Conservation (phyloP, 371 early-diverging fungal species). For the Smittium culicis region DNA sequence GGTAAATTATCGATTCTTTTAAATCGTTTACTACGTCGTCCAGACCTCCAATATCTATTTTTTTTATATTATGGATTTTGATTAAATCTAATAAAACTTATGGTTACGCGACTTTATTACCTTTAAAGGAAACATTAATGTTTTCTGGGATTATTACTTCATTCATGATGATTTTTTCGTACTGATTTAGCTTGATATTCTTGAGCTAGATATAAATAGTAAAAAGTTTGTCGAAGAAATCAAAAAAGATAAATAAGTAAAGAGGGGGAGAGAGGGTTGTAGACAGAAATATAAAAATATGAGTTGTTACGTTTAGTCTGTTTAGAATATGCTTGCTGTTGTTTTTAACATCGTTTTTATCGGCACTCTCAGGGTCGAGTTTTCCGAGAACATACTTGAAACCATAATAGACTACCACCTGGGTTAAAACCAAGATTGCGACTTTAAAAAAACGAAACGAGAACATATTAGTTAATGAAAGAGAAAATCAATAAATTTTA, state of each 20-base stretch:
- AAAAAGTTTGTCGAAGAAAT: background rate
- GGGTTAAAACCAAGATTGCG: conserved; percentile 25
- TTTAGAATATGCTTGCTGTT: conserved; percentile 22
- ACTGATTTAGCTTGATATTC: conserved; percentile 67
- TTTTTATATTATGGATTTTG: background rate
- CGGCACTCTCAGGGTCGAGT: conserved; percentile 13
- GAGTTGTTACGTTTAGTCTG: conserved; percentile 16
- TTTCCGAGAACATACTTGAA: conserved; percentile 25
- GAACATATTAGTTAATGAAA: background rate
- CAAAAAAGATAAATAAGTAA: background rate
- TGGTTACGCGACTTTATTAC: background rate
- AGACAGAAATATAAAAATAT: background rate
- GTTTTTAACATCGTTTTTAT: conserved; percentile 24
- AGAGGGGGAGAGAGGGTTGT: background rate
- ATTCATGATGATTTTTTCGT: conserved; percentile 84
- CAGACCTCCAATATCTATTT: conserved; percentile 77
- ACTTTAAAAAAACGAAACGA: conserved; percentile 10
- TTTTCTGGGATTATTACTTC: conserved; percentile 91
- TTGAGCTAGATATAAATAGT: conserved; percentile 14
- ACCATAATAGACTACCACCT: conserved; percentile 32
- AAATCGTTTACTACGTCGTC: conserved; percentile 79
- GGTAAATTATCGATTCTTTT: conserved; percentile 88
- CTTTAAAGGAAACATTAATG: conserved; percentile 56
- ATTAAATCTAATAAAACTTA: background rate
- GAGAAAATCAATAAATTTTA: too few species aligned